phyloP scores from a whole-genome alignment of 2,329 filamentous ascomycete genomes.

The Colletotrichum sp. region DNA sequence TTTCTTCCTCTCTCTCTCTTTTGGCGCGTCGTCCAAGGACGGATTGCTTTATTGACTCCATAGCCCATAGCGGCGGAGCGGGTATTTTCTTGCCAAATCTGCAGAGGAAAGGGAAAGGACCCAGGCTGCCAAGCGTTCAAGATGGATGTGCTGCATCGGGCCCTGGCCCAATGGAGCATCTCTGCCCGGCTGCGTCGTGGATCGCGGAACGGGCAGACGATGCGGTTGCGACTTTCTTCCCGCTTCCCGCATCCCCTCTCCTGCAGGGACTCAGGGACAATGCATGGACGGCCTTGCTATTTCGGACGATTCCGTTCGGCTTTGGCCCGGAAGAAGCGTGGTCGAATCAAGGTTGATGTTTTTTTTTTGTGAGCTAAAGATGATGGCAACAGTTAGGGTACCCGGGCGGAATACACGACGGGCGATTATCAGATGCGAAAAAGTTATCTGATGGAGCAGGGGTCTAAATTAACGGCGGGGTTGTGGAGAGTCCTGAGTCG shows the following conservation, averaged over 20 bases:
- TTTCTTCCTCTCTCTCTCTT: not conserved
- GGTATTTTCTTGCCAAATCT: not conserved
- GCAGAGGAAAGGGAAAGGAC: not conserved
- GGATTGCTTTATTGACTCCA: not conserved
- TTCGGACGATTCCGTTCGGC: not conserved
- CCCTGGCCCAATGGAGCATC: conserved; percentile 10
- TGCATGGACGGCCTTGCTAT: not conserved
- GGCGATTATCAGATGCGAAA: conserved; percentile 7
- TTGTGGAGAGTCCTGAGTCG: conserved; percentile 5
- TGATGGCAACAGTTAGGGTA: not conserved
- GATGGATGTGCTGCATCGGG: conserved; percentile 7
- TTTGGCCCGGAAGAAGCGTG: not conserved
- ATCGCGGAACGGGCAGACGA: not conserved
- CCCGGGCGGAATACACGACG: not conserved
- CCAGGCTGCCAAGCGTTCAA: not conserved
- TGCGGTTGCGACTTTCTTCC: not conserved
- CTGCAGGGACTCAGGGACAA: not conserved
- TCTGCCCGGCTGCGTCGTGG: not conserved
- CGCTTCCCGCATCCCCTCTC: not conserved
- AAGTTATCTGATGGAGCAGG: conserved; percentile 14
- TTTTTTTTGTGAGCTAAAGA: not conserved
- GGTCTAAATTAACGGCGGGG: not conserved
- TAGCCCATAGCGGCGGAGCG: not conserved
- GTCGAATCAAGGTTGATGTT: not conserved
- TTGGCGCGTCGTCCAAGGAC: not conserved